Percentiles rank a stretch among this genome's conserved stretches.
phyloP scores from a whole-genome alignment of 2,329 filamentous ascomycete genomes.

The Fusarium fujikuroi region DNA sequence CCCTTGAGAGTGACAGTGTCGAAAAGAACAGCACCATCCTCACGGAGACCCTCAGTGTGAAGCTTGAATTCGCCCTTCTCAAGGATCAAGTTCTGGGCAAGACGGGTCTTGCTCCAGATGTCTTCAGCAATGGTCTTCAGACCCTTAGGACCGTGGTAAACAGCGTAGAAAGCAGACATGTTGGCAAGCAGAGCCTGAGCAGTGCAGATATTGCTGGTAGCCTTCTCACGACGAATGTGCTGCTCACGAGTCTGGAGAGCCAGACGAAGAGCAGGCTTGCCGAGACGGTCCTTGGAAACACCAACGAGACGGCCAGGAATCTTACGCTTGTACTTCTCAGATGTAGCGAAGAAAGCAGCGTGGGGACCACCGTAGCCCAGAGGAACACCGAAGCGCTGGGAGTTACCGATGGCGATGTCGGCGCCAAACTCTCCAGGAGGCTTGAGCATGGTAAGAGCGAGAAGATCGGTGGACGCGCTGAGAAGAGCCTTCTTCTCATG shows the following conservation, averaged over 20 bases:
- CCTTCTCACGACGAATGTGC: slow-evolving; percentile 95
- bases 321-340: slow-evolving; percentile 90
- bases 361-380: slow-evolving; percentile 93
- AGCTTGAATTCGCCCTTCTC: slow-evolving; percentile 70
- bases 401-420: slow-evolving; percentile 92
- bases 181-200: slow-evolving; percentile 94
- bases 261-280: slow-evolving; percentile 67
- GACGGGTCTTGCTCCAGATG: slow-evolving; percentile 75
- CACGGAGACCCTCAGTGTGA: slow-evolving; percentile 64
- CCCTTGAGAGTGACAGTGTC: slow-evolving; percentile 81
- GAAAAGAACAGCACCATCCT: slow-evolving; percentile 72
- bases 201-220: slow-evolving; percentile 97
- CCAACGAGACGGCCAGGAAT: slow-evolving; percentile 91
- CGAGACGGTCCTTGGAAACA: slow-evolving; percentile 87
- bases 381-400: slow-evolving; percentile 91
- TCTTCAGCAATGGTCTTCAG: slow-evolving; percentile 86
- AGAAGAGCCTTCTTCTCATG: slow-evolving; percentile 84
- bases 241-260: slow-evolving; percentile 94
- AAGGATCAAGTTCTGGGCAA: slow-evolving; percentile 61
- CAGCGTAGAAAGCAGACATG: slow-evolving; percentile 93
- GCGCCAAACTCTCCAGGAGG: slow-evolving; percentile 94
- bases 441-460: slow-evolving; percentile 87
- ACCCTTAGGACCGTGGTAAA: slow-evolving; percentile 90
- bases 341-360: slow-evolving; percentile 86
- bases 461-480: slow-evolving; percentile 87